Evolutionary conservation across 2,329 filamentous ascomycete genomes (phyloP), one percentile per base, ranked within the genome.

Genomic region (Xylaria sp.): DNA sequence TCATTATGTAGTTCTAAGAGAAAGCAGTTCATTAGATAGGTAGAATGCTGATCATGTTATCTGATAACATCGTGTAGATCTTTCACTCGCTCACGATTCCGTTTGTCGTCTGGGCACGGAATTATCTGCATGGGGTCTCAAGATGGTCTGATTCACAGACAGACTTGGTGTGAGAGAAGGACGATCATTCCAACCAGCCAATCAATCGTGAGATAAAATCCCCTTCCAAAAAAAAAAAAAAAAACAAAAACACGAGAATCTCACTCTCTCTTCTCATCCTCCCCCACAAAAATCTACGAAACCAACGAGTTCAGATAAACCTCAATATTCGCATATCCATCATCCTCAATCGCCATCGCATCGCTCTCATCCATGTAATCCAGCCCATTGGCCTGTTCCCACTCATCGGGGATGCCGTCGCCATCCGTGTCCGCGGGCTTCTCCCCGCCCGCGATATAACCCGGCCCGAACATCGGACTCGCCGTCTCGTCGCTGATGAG

Each of bases 301-400:
- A 79, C 74, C 35, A 82, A 68, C 9, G 77, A 80, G 63, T 82
- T 81, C 16, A 80, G 75, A 69, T 80, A 81, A 54, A 77, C 75
- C 67, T 82, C 79, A 10, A 81, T 72, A 60, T 78, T 80, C 3
- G 73, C 70, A 59, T 79, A 80, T 4, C 78, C 76, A 44, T 75
- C 74, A 9, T 69, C 72, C 10, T 74, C 70, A 54, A 76, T 75
- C 60, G 66, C 65, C 74, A 78, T 77, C 4, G 71, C 23, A 30
- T 30, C 23, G 23, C 23, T 30, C 23, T 30, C 23, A 30, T 30
- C 23, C 23, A 30, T 30, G 4, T 73, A 69, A 57, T 78, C 61
- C 30, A 78, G 63, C 0, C 78, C 77, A 57, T 80, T 75, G 7
- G 74, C 71, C 23, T 65, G 68, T 66, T 82, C 79, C 64, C 75